Conservation (phyloP, 306 rosid genomes). For the Sicyos edulis region DNA sequence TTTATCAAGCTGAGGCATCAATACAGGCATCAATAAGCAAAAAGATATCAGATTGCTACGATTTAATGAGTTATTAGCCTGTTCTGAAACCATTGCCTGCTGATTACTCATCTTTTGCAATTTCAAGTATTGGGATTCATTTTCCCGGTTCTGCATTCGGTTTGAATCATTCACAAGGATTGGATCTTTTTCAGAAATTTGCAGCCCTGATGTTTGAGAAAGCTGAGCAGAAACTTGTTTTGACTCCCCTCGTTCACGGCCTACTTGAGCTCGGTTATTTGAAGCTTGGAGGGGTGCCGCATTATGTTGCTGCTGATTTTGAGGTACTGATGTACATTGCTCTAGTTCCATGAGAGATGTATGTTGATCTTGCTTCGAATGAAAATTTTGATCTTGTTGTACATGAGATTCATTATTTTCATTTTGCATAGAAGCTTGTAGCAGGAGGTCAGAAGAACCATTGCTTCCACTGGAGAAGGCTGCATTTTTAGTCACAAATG, state of each 20-base stretch:
- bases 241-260: constrained; percentile 36
- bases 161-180: constrained; percentile 37
- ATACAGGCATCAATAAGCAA: constrained; percentile 64
- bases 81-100: constrained; percentile 59
- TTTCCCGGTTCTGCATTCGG: constrained; percentile 38
- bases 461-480: constrained; percentile 49
- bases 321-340: constrained; percentile 39
- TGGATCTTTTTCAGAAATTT: constrained; percentile 44
- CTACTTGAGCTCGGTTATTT: constrained; percentile 53
- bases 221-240: constrained; percentile 44
- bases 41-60: constrained; percentile 72
- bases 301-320: constrained; percentile 38
- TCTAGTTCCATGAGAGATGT: constrained; percentile 51
- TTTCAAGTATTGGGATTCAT: constrained; percentile 70
- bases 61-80: constrained; percentile 48
- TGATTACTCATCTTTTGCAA: constrained; percentile 92
- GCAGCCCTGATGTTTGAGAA: constrained; percentile 44
- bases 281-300: constrained; percentile 34
- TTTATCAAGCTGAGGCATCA: constrained; percentile 74
- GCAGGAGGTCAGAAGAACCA: constrained; percentile 45
- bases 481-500: constrained; percentile 23
- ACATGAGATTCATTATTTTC: constrained; percentile 41
- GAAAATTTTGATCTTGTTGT: constrained; percentile 43
- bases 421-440: constrained; percentile 37
- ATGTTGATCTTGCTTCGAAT: constrained; percentile 40